These are phyloP conservation scores for Talaromyces ruber DNA, from an alignment of 495 filamentous ascomycete genomes.

Conservation along the genomic window DNA sequence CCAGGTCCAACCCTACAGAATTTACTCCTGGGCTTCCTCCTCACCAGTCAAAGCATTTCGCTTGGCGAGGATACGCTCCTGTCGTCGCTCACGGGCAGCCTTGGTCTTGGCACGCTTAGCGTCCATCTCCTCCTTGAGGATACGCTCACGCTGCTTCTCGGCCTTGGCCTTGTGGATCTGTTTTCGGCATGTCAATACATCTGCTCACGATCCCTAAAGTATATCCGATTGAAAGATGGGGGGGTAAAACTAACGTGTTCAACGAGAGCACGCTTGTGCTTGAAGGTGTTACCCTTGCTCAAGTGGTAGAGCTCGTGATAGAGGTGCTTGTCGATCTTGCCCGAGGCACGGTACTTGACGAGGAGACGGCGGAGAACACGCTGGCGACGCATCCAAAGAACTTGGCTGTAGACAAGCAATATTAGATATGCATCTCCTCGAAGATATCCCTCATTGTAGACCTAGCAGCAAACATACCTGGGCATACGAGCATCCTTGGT, in stretches of 20 bases:
- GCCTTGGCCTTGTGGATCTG: constrained; percentile 99
- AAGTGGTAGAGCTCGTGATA: constrained; percentile 99
- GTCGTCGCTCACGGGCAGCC: constrained; percentile 95
- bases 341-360: constrained; percentile 97
- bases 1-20: not conserved
- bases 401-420: constrained; percentile 51
- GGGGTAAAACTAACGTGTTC: constrained; percentile 84
- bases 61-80: constrained; percentile 83
- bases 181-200: constrained; percentile 19
- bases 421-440: constrained; percentile 1
- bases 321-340: constrained; percentile 99
- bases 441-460: constrained; percentile 1
- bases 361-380: constrained; percentile 97
- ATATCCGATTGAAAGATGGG: not conserved
- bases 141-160: constrained; percentile 89
- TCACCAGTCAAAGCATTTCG: constrained; percentile 71
- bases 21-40: constrained; percentile 41
- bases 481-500: constrained; percentile 99
- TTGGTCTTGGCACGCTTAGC: constrained; percentile 99
- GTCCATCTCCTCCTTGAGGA: constrained; percentile 98
- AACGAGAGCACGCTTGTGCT: constrained; percentile 99
- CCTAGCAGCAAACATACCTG: constrained; percentile 49
- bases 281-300: constrained; percentile 99
- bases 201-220: constrained; percentile 11
- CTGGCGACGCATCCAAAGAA: constrained; percentile 99